phyloP scores from a whole-genome alignment of 495 filamentous ascomycete genomes.

The Xylaria curta region DNA sequence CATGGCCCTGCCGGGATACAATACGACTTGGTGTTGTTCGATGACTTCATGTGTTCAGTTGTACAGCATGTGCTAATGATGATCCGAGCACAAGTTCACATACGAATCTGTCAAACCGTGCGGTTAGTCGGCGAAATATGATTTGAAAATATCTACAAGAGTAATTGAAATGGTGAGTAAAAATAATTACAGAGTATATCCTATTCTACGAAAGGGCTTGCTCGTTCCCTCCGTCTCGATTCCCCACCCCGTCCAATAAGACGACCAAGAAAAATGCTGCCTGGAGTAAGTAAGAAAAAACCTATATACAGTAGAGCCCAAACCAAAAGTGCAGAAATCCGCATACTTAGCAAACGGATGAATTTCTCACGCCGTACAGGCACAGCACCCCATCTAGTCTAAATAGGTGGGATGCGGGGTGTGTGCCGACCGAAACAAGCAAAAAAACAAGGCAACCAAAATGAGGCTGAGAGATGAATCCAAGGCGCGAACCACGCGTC shows the following conservation, averaged over 20 bases:
- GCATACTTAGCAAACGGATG: no score
- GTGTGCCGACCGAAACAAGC: not conserved
- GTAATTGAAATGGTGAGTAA: not conserved
- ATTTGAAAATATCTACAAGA: not conserved
- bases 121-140: not conserved
- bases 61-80: not conserved
- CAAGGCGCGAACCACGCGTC: conserved; percentile 12
- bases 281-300: no score
- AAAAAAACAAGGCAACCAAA: conserved; percentile 22
- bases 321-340: conserved; percentile 14
- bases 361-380: not conserved
- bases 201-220: not conserved
- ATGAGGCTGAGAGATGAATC: conserved; percentile 19
- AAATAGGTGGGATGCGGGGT: not conserved
- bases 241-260: conserved; percentile 5
- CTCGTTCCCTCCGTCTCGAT: not conserved
- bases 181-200: not conserved
- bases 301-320: not conserved
- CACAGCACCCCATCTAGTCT: not conserved
- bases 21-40: not conserved
- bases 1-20: no score
- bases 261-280: conserved; percentile 9
- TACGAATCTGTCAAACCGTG: not conserved
- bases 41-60: not conserved
- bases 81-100: not conserved